These are phyloP conservation scores for Vitellaria paradoxa DNA, from an alignment of 179 eudicot genomes.

Conservation along the genomic window DNA sequence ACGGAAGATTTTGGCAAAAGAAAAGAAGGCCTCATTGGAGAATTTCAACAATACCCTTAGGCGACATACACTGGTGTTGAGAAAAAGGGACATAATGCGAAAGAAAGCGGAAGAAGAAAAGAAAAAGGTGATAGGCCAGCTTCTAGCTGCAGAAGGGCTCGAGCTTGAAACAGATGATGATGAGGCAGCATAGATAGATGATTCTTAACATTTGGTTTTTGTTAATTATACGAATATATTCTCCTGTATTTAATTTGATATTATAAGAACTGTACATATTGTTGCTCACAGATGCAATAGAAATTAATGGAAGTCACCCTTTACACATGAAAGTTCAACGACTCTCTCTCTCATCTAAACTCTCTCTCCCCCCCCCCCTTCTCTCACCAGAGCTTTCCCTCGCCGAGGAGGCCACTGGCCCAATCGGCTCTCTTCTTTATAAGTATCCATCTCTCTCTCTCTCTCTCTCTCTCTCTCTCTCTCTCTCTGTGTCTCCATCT, in stretches of 20 bases:
- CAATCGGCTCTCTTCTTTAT: no score
- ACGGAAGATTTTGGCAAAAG: constrained; percentile 73
- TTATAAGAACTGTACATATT: background rate
- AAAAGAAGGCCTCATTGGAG: constrained; percentile 79
- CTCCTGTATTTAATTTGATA: background rate
- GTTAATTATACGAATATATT: no score
- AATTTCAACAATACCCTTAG: constrained; percentile 63
- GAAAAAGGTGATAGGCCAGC: constrained; percentile 58
- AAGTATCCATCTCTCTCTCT: no score
- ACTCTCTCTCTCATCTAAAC: background rate
- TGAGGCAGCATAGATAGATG: constrained; percentile 4
- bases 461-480: no score
- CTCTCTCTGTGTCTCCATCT: no score
- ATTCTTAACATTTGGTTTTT: background rate
- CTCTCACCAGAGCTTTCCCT: no score
- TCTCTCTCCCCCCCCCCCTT: no score
- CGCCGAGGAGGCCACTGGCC: no score
- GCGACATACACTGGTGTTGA: constrained; percentile 84
- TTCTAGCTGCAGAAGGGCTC: constrained; percentile 90
- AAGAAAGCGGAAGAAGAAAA: constrained; percentile 86
- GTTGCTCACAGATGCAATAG: background rate
- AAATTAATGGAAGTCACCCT: background rate
- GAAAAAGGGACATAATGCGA: constrained; percentile 83
- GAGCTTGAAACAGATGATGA: constrained; percentile 81
- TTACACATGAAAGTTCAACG: background rate